Percentiles rank a stretch among this genome's conserved stretches.
phyloP scores from a whole-genome alignment of 2,329 filamentous ascomycete genomes.

The Lanzia echinophila region DNA sequence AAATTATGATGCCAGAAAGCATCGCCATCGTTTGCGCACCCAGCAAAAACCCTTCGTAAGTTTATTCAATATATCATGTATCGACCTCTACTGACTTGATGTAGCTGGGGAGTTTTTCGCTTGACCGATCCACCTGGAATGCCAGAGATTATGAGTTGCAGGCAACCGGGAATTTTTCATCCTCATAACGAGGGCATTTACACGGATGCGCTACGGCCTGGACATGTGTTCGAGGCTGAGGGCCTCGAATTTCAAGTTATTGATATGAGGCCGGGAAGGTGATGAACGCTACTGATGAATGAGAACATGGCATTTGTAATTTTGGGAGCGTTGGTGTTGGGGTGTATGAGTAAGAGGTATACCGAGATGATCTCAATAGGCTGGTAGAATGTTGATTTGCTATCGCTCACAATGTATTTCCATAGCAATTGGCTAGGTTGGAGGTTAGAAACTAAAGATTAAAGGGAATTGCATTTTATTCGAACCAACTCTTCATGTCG shows the following conservation, averaged over 20 bases:
- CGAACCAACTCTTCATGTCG: no score
- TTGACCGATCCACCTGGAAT: constrained; percentile 90
- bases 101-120: constrained; percentile 82
- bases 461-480: no score
- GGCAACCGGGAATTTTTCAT: constrained; percentile 75
- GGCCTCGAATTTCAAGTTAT: constrained; percentile 56
- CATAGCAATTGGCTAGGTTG: no score
- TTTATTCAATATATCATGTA: constrained; percentile 17
- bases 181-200: constrained; percentile 46
- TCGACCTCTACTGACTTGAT: constrained; percentile 9
- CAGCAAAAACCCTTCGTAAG: constrained; percentile 66
- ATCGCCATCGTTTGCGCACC: constrained; percentile 96
- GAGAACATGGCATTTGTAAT: not conserved
- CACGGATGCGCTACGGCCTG: constrained; percentile 40
- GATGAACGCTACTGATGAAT: not conserved
- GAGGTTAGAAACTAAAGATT: no score
- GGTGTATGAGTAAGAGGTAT: not conserved
- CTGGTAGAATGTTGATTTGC: no score
- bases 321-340: not conserved
- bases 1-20: constrained; percentile 93
- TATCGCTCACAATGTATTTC: no score
- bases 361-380: no score
- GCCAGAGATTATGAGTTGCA: constrained; percentile 75
- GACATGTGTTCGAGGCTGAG: constrained; percentile 52
- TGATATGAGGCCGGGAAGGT: constrained; percentile 43